Percentiles rank a stretch among this genome's conserved stretches.
phyloP scores from a whole-genome alignment of 257 asterid genomes.

The Solanum pinnatisectum region DNA sequence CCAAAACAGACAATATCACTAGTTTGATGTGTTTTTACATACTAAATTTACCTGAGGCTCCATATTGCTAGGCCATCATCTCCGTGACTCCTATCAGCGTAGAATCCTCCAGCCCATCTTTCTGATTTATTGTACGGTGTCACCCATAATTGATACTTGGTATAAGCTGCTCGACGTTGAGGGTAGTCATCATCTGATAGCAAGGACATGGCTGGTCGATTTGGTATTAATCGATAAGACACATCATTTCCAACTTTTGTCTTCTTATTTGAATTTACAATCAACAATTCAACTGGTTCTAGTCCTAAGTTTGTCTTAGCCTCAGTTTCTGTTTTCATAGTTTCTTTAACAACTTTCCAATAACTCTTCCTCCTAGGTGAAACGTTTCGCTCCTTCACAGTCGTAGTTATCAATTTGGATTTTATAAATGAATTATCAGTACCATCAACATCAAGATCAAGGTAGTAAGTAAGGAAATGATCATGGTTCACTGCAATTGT shows the following conservation, averaged over 20 bases:
- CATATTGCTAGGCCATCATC: slow-evolving; percentile 62
- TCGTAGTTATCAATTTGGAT: slow-evolving; percentile 25
- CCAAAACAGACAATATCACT: background rate
- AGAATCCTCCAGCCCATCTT: slow-evolving; percentile 75
- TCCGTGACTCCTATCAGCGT: slow-evolving; percentile 54
- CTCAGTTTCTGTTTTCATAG: slow-evolving; percentile 32
- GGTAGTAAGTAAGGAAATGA: slow-evolving; percentile 53
- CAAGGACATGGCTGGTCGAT: slow-evolving; percentile 32
- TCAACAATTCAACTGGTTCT: slow-evolving; percentile 30
- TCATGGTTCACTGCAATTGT: slow-evolving; percentile 50
- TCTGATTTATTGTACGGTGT: slow-evolving; percentile 42
- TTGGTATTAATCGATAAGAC: slow-evolving; percentile 46
- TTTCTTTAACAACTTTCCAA: slow-evolving; percentile 46
- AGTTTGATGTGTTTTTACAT: background rate
- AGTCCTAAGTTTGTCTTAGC: slow-evolving; percentile 28
- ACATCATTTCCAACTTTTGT: slow-evolving; percentile 45
- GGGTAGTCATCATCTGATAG: slow-evolving; percentile 48
- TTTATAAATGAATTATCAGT: slow-evolving; percentile 34
- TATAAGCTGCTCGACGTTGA: slow-evolving; percentile 50
- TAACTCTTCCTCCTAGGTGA: slow-evolving; percentile 67
- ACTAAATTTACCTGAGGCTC: slow-evolving; percentile 33
- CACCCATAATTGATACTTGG: slow-evolving; percentile 53
- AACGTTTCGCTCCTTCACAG: background rate
- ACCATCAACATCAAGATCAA: slow-evolving; percentile 68
- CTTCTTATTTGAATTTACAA: slow-evolving; percentile 50